phyloP scores from a whole-genome alignment of 306 rosid species.

The Rosa chinensis region DNA sequence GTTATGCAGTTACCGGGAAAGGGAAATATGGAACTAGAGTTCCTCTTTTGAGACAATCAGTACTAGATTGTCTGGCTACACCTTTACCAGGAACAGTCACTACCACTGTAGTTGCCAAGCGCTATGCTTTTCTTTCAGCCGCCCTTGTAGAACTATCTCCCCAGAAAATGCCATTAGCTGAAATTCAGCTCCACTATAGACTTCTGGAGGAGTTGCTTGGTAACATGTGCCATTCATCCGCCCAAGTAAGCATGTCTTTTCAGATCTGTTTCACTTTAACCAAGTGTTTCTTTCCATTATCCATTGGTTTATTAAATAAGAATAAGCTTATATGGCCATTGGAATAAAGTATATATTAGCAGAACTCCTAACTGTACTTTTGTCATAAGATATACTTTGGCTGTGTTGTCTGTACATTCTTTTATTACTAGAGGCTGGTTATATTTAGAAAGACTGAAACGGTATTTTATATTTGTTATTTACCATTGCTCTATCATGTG shows the following conservation, averaged over 20 bases:
- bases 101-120: constrained; percentile 81
- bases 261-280: constrained; percentile 18
- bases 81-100: constrained; percentile 86
- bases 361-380: not conserved
- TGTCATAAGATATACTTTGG: not conserved
- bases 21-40: constrained; percentile 87
- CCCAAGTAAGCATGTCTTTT: constrained; percentile 72
- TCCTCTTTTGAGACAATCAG: constrained; percentile 87
- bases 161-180: constrained; percentile 75
- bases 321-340: not conserved
- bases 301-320: not conserved
- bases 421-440: not conserved
- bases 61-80: constrained; percentile 76
- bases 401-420: not conserved
- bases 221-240: constrained; percentile 94
- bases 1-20: constrained; percentile 97
- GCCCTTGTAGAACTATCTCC: constrained; percentile 92
- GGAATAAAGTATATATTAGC: constrained; percentile 8
- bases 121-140: constrained; percentile 92
- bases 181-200: constrained; percentile 68
- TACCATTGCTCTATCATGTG: not conserved
- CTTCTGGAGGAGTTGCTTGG: constrained; percentile 86
- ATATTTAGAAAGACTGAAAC: not conserved
- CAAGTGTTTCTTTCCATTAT: not conserved
- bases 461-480: not conserved